Base-by-base conservation (phyloP, 371 early-diverging fungal species). In the Nosema muscidifuracis region DNA sequence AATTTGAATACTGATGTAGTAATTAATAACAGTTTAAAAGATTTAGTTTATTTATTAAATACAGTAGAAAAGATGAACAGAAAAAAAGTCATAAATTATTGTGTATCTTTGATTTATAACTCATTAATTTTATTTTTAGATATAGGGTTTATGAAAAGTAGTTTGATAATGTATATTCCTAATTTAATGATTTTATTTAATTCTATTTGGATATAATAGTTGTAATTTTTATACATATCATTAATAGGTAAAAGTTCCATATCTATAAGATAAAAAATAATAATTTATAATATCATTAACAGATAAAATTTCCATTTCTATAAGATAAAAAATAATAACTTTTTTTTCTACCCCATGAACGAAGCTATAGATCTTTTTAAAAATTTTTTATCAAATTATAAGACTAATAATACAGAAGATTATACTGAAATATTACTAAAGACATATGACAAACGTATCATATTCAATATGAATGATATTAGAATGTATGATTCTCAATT, bases 381-480 rank as follows among this genome's bases (percentile, higher is more conserved):
- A 31, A 43, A 58, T 22, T 78, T 78, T 67, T 16, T 42, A 30
- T 31, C 61, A 36, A 50, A 61, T 65, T 61, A 57, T 22, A 38
- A 63, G 2, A 62, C 65, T 44, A 33, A 20, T 12, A 24, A 50
- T 0, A 56, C 47, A 13, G 47, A 61, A 51, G 62, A 61, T 13
- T 60, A 60, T 61, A 42, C 34, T 9, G 70, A 69, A 20, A 51
- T 50, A n/a, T 28, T 69, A 43, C 10, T 61, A 18, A 69, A 63
- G 24, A 47, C 42, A 22, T 67, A 44, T 15, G 22, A 36, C 22
- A 34, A 67, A 26, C 63, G 84, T 57, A 42, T 78, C 7, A 70
- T 82, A 22, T 43, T 82, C 24, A 68, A 71, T 51, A 72, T 84
- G 2, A 70, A 73, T 40, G 78, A 81, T 16, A 74, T 84, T 12